A percentile compares a stretch with the other conserved stretches of the same genome.
Evolutionary conservation across 2,329 filamentous ascomycete species (phyloP).

Genomic region (Aaosphaeria pasadenensis): DNA sequence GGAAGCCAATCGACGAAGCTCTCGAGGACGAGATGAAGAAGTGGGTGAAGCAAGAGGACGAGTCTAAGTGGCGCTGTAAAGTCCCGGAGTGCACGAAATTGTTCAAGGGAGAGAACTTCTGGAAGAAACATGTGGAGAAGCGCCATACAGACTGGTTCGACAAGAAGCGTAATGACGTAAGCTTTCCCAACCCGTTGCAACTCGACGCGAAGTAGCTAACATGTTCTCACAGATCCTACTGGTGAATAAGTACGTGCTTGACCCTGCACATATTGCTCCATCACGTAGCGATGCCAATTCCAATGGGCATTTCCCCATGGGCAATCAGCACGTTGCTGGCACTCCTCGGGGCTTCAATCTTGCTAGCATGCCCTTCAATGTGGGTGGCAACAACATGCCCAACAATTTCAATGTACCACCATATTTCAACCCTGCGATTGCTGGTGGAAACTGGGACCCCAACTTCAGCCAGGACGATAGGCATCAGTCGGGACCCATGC

Average conservation of each 20-base stretch:
- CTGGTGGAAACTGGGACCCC: conserved; percentile 57
- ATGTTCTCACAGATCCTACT: conserved; percentile 66
- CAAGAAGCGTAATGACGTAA: conserved; percentile 76
- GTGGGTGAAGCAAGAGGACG: conserved; percentile 94
- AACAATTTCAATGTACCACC: conserved; percentile 31
- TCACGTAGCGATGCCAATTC: conserved; percentile 91
- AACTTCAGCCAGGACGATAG: conserved; percentile 33
- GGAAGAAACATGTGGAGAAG: conserved; percentile 97
- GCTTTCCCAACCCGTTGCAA: conserved; percentile 26
- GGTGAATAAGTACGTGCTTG: conserved; percentile 90
- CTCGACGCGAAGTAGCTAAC: conserved; percentile 1
- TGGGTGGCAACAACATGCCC: conserved; percentile 51
- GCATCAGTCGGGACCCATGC: conserved; percentile 43
- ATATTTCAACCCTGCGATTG: conserved; percentile 50
- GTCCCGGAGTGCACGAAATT: conserved; percentile 94
- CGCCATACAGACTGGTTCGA: conserved; percentile 87
- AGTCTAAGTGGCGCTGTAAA: conserved; percentile 94
- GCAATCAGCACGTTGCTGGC: conserved; percentile 69
- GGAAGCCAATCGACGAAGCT: conserved; percentile 80
- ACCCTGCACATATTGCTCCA: conserved; percentile 91
- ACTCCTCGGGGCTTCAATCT: conserved; percentile 92
- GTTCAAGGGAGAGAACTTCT: conserved; percentile 96
- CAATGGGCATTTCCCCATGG: conserved; percentile 89
- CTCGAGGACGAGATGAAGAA: conserved; percentile 82
- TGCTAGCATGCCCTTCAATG: conserved; percentile 63